These are phyloP conservation scores for Chalciporus chontae DNA, from an alignment of 768 basidiomycete genomes.

Conservation along the genomic window DNA sequence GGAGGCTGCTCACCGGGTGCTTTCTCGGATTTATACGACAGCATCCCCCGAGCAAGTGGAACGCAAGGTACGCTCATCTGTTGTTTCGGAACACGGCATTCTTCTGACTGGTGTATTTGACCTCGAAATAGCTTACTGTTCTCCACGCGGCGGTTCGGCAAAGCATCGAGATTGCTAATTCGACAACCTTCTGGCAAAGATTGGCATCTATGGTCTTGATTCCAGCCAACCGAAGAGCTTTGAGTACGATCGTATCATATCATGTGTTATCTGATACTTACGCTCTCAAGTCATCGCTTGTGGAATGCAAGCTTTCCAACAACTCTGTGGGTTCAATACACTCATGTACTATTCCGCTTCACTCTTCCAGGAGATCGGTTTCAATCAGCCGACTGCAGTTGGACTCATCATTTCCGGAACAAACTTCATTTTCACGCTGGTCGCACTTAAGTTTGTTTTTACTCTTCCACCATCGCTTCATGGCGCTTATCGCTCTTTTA, in stretches of 20 bases:
- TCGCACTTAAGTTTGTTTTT: conserved; percentile 56
- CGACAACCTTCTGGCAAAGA: conserved; percentile 58
- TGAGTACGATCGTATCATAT: conserved; percentile 42
- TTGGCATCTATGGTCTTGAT: conserved; percentile 50
- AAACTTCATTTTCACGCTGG: conserved; percentile 74
- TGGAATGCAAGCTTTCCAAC: conserved; percentile 81
- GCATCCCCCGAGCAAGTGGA: conserved; percentile 64
- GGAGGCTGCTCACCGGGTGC: conserved; percentile 48
- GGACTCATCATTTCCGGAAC: conserved; percentile 76
- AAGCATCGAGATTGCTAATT: conserved; percentile 58
- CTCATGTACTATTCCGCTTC: conserved; percentile 75
- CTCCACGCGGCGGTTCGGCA: conserved; percentile 57
- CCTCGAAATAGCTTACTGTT: conserved; percentile 48
- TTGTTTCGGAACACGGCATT: neutral
- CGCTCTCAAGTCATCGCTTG: conserved; percentile 62
- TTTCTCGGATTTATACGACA: conserved; percentile 65
- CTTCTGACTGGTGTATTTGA: neutral
- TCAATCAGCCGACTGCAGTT: conserved; percentile 78
- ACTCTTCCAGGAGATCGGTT: conserved; percentile 76
- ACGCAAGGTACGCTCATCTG: conserved; percentile 44
- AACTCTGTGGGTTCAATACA: conserved; percentile 82
- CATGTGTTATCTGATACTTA: neutral
- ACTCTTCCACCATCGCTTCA: neutral
- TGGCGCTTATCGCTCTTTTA: neutral
- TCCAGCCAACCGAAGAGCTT: conserved; percentile 62